These are phyloP conservation scores for Botrytis pseudocinerea DNA, from an alignment of 2,329 filamentous ascomycete genomes.

Conservation along the genomic window DNA sequence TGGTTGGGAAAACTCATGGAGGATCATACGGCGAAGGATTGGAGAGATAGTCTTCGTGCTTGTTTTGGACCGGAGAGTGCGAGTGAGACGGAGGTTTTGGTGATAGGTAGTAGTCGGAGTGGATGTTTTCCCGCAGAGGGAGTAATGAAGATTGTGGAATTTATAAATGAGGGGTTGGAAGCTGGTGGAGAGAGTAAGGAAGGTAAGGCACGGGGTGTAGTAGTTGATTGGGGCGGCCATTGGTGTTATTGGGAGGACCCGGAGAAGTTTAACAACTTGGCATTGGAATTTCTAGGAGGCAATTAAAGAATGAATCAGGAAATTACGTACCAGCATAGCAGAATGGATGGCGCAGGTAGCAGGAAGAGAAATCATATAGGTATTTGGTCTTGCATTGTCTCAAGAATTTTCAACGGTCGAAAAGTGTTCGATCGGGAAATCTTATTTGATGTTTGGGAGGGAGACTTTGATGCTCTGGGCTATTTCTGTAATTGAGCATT, in stretches of 20 bases:
- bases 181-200: neutral
- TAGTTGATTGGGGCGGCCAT: constrained; percentile 40
- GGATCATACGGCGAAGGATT: constrained; percentile 40
- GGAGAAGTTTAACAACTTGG: constrained; percentile 35
- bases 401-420: neutral
- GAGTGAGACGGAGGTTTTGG: constrained; percentile 34
- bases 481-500: neutral
- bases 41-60: constrained; percentile 35
- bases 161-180: constrained; percentile 32
- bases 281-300: constrained; percentile 31
- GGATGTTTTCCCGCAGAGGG: constrained; percentile 40
- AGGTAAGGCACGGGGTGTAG: constrained; percentile 32
- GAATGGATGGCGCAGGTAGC: neutral
- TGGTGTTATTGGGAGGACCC: constrained; percentile 42
- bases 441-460: neutral
- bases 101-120: constrained; percentile 39
- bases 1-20: constrained; percentile 41
- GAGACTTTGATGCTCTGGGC: neutral
- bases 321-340: neutral
- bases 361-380: neutral
- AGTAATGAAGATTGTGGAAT: constrained; percentile 37
- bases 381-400: neutral
- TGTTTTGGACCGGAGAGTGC: constrained; percentile 32
- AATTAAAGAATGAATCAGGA: neutral
- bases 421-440: neutral